Base-by-base conservation (phyloP, 208 protist species). In the Leishmania gerbilli region DNA sequence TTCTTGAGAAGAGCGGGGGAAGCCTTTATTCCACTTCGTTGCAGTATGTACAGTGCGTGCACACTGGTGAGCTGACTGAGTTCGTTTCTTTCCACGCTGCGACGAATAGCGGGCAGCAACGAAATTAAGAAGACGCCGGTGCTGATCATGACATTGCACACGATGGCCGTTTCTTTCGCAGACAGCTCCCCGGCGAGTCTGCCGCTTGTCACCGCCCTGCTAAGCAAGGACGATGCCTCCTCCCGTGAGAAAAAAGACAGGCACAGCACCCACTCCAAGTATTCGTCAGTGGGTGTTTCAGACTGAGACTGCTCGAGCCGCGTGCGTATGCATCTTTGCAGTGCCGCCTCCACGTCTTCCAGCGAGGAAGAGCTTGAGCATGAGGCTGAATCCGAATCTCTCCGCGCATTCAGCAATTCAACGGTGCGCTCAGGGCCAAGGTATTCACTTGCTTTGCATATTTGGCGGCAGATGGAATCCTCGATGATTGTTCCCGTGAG, bases 161-260 rank as follows among this genome's bases (percentile, higher is more conserved):
- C 56, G 37, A 84, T n/a, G 11, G 76, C 81, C 21, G 60, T 56
- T 56, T 72, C 76, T 37, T 45, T 55, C 47, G 45, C 31, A 42
- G n/a, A 77, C 9, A 79, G 19, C 37, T 53, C 27, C 37, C 9
- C 31, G 21, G 47, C 4, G 7, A 76, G 51, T 31, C 51, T 62
- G 15, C 53, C 72, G 34, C 31, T 62, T 40, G 72, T n/a, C n/a
- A 62, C n/a, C 0, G 72, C 72, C 15, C 11, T 40, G 5, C 51
- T 62, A 24, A 84, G 47, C 55, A 42, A 69, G 7, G 5, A 37
- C 3, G 76, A 60, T 15, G 69, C 47, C 34, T 80, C 79, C 9
- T 40, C 7, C 9, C 1, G 45, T 31, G 81, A 84, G 17, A 84
- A 74, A 80, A 84, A 84, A 17, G 81, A 84, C 21, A 84, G 76